phyloP scores from a whole-genome alignment of 768 basidiomycete species.

The Cystofilobasidium macerans region DNA sequence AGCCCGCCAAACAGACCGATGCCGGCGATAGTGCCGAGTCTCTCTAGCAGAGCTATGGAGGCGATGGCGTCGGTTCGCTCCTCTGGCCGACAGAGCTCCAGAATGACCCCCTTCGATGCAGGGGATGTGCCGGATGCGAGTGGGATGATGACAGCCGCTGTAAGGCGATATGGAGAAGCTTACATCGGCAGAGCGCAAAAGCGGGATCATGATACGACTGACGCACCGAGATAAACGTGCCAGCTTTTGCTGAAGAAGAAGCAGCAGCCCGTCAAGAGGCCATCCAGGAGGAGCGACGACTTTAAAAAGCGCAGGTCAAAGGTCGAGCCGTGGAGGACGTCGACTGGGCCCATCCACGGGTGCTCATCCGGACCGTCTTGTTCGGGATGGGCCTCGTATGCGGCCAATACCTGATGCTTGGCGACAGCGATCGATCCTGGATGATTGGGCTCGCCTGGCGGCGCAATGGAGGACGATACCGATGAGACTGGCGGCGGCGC shows the following conservation, averaged over 20 bases:
- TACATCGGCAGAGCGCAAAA: neutral
- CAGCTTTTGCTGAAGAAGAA: slow-evolving; percentile 14
- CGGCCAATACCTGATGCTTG: neutral
- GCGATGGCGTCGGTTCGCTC: slow-evolving; percentile 34
- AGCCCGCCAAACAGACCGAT: neutral
- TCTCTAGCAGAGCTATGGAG: neutral
- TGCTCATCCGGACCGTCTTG: neutral
- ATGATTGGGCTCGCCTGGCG: neutral
- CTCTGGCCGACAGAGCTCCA: slow-evolving; percentile 34
- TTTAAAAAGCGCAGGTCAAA: slow-evolving; percentile 37
- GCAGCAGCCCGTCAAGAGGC: slow-evolving; percentile 29
- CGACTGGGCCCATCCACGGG: neutral
- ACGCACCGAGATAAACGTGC: slow-evolving; percentile 28
- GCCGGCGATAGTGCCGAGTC: neutral
- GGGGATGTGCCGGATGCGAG: slow-evolving; percentile 36
- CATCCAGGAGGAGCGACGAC: slow-evolving; percentile 34
- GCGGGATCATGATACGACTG: neutral
- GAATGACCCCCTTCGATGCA: slow-evolving; percentile 35
- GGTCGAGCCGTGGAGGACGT: slow-evolving; percentile 29
- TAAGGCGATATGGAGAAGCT: slow-evolving; percentile 9
- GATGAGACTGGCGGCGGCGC: slow-evolving; percentile 1
- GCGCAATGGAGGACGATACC: slow-evolving; percentile 11
- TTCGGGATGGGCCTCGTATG: slow-evolving; percentile 8
- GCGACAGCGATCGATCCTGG: neutral
- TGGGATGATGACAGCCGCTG: slow-evolving; percentile 35